Evolutionary conservation across 106 monocot species (phyloP), one percentile per base, ranked within the genome.

Genomic region (Dioscorea dumetorum): DNA sequence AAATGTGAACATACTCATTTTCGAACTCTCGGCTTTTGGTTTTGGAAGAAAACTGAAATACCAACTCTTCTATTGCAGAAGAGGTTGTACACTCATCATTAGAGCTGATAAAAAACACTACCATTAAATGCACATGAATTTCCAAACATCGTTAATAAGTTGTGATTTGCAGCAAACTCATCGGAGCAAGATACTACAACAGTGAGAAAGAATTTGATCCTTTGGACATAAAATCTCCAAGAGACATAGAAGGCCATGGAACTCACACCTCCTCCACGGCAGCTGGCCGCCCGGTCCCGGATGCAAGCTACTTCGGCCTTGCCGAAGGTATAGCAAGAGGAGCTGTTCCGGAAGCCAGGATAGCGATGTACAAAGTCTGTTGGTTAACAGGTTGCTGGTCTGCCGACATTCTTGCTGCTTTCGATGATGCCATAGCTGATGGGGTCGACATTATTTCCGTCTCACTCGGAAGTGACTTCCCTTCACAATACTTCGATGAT

Each of bases 341-440:
- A 10, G 74, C 50, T 1, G 74, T 48, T 2, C 75, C 71, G 5
- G 9, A n/a, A 0, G 71, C 83, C 0, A 19, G 77, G 35, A 24
- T 82, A 17, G 82, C 82, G 4, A 11, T 74, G 2, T 82, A 82
- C 73, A 82, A 82, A 48, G 77, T 70, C 17, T 78, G 83, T 58
- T 74, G 70, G 73, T 1, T 0, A 0, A 9, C 21, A 0, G 21
- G 53, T 23, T 82, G 82, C 59, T 1, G 4, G 10, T 69, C 50
- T 23, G 35, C 18, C 32, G 57, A 77, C 48, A 58, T 78, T 58
- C 49, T 83, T 0, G 78, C 78, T 0, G 82, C 67, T 0, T 78
- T 83, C 64, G 82, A 83, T 48, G 78, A 83, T 5, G 82, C 82
- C 21, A 78, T 82, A 17, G 66, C 73, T 2, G 79, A 84, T 21